Conservation (phyloP, 179 eudicot genomes). For the Monotropa hypopitys region DNA sequence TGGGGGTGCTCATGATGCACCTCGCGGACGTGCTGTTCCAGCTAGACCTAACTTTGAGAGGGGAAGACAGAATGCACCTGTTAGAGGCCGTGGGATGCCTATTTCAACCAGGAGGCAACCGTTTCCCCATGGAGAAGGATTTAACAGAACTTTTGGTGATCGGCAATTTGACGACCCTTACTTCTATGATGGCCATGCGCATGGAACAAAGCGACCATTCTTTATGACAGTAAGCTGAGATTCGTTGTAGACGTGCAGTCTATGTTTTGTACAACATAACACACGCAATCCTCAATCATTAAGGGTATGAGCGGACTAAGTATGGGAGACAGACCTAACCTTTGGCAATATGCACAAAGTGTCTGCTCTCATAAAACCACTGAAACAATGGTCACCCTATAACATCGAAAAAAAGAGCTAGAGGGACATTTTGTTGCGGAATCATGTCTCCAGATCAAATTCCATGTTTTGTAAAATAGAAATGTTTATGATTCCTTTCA, state of each 20-base stretch:
- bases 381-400: no score
- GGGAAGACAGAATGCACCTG: constrained; percentile 31
- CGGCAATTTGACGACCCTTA: constrained; percentile 59
- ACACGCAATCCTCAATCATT: no score
- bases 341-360: no score
- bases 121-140: constrained; percentile 38
- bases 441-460: no score
- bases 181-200: constrained; percentile 36
- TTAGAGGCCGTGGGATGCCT: constrained; percentile 38
- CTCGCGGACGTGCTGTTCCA: constrained; percentile 21
- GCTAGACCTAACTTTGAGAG: constrained; percentile 39
- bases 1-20: constrained; percentile 30
- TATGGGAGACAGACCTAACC: no score
- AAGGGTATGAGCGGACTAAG: no score
- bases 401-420: no score
- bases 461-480: neutral
- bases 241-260: neutral
- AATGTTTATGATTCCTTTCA: neutral
- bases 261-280: neutral
- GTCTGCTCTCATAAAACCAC: no score
- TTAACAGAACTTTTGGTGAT: constrained; percentile 33
- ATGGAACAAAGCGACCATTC: constrained; percentile 56
- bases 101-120: constrained; percentile 41
- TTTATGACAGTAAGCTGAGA: constrained; percentile 45
- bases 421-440: no score